Conservation (phyloP, 2,329 filamentous ascomycete genomes). For the Tolypocladium pustulatum region DNA sequence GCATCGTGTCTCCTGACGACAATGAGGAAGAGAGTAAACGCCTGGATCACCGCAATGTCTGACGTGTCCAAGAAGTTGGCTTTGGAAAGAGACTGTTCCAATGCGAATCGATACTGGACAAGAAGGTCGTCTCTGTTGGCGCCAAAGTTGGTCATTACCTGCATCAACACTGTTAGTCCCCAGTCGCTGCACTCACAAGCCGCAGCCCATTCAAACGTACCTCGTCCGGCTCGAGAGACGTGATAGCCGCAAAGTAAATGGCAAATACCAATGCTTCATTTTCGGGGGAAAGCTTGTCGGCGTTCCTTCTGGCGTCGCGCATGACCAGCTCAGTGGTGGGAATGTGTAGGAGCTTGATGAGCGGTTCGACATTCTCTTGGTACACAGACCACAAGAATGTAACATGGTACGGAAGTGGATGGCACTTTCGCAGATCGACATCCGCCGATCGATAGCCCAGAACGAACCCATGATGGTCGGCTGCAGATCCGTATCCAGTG, state of each 20-base stretch:
- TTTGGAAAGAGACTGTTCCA: slow-evolving; percentile 46
- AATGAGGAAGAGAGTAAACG: slow-evolving; percentile 44
- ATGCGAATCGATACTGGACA: slow-evolving; percentile 38
- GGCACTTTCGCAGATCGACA: slow-evolving; percentile 53
- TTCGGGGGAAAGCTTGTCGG: slow-evolving; percentile 43
- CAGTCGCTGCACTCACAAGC: background rate
- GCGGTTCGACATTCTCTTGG: slow-evolving; percentile 62
- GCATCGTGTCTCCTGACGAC: slow-evolving; percentile 35
- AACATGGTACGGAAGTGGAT: slow-evolving; percentile 56
- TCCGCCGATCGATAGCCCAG: slow-evolving; percentile 63
- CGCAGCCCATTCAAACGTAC: slow-evolving; percentile 21
- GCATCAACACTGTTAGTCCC: background rate
- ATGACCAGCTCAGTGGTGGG: slow-evolving; percentile 54
- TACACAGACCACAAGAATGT: slow-evolving; percentile 60
- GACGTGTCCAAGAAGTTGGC: slow-evolving; percentile 47
- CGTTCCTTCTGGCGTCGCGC: slow-evolving; percentile 47
- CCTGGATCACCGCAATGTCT: slow-evolving; percentile 47
- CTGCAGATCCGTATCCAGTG: slow-evolving; percentile 16
- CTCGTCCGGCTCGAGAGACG: slow-evolving; percentile 49
- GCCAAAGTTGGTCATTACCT: slow-evolving; percentile 29
- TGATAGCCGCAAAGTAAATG: slow-evolving; percentile 48
- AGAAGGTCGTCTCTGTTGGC: slow-evolving; percentile 32
- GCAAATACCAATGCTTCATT: slow-evolving; percentile 55
- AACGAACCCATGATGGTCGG: slow-evolving; percentile 61
- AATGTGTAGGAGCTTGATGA: slow-evolving; percentile 62